These are phyloP conservation scores for Ogataea paradorogensis DNA, from an alignment of 805 yeast genomes.

Conservation along the genomic window DNA sequence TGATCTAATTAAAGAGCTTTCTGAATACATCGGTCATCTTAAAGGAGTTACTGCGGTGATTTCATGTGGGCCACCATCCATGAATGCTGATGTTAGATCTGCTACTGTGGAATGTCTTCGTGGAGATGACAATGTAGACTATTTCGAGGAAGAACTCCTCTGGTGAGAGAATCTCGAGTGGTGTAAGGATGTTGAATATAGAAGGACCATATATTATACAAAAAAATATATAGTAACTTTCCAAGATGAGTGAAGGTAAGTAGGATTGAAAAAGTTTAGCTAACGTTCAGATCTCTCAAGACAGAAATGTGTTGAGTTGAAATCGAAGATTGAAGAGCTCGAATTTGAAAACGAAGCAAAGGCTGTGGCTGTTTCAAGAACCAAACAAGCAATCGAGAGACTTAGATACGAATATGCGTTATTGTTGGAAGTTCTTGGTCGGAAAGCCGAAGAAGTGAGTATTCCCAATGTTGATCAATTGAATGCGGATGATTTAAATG, in stretches of 20 bases:
- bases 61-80: conserved; percentile 36
- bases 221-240: background rate
- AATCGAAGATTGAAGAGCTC: conserved; percentile 63
- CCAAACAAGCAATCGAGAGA: conserved; percentile 72
- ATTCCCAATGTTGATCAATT: conserved; percentile 26
- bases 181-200: conserved; percentile 6
- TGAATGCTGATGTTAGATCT: conserved; percentile 34
- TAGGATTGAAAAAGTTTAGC: background rate
- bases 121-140: conserved; percentile 30
- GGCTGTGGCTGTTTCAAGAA: conserved; percentile 71
- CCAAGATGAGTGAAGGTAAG: conserved; percentile 18
- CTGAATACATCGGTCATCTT: conserved; percentile 15
- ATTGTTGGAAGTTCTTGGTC: conserved; percentile 75
- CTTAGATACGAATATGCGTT: conserved; percentile 80
- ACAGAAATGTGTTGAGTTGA: conserved; percentile 70
- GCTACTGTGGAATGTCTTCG: conserved; percentile 32
- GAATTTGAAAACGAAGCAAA: conserved; percentile 77
- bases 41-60: conserved; percentile 32
- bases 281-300: conserved; percentile 34
- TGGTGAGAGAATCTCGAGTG: conserved; percentile 30
- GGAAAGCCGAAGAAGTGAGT: conserved; percentile 36
- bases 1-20: conserved; percentile 22
- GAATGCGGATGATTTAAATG: conserved; percentile 26
- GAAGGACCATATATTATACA: background rate
- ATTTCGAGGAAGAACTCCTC: conserved; percentile 37